phyloP scores from a whole-genome alignment of 306 rosid species.

The Lupinus albus region DNA sequence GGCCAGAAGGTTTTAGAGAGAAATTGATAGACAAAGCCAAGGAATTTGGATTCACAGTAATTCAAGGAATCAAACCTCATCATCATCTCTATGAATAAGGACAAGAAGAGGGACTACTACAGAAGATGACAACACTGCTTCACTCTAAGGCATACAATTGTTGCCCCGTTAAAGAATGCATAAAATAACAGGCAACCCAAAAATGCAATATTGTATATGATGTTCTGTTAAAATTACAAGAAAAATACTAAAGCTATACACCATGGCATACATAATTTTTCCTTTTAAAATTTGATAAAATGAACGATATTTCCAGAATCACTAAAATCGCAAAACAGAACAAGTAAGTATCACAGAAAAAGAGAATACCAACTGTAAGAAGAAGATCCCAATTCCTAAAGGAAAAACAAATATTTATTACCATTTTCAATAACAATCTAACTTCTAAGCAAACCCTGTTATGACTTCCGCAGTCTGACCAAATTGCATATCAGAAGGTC shows the following conservation, averaged over 20 bases:
- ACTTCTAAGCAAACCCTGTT: too few relatives aligned
- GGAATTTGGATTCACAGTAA: conserved; percentile 29
- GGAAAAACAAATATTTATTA: too few relatives aligned
- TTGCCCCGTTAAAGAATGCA: too few relatives aligned
- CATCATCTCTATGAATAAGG: conserved; percentile 33
- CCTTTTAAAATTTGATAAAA: not conserved
- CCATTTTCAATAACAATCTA: too few relatives aligned
- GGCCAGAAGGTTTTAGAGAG: conserved; percentile 32
- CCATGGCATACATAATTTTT: too few relatives aligned
- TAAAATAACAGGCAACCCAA: not conserved
- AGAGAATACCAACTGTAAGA: not conserved
- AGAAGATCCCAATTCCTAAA: too few relatives aligned
- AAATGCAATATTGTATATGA: not conserved
- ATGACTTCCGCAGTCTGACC: not conserved
- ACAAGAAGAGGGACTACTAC: conserved; percentile 50
- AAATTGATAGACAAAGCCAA: conserved; percentile 4
- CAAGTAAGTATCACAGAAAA: not conserved
- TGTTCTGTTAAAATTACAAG: too few relatives aligned
- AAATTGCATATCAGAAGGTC: not conserved
- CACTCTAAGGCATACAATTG: conserved; percentile 52
- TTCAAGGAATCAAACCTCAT: conserved; percentile 29
- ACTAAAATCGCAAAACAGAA: not conserved
- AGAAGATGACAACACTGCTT: conserved; percentile 88
- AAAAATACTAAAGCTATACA: too few relatives aligned
- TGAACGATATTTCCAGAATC: not conserved